Conservation (phyloP, 179 eudicot species). For the Monotropa hypopitys region DNA sequence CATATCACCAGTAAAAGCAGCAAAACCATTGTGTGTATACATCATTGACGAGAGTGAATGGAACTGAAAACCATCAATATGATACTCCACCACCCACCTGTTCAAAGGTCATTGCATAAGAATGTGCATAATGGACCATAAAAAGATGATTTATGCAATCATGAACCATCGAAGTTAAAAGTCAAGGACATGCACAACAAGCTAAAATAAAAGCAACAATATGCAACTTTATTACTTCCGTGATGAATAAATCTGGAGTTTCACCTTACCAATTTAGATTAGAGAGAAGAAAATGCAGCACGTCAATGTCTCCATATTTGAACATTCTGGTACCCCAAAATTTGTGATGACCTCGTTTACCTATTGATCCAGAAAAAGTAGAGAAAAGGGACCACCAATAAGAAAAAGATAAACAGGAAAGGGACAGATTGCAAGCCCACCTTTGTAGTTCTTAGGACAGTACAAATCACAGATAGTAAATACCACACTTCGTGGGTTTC, state of each 20-base stretch:
- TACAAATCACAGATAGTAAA: not conserved
- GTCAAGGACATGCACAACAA: not conserved
- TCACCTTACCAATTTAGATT: constrained; percentile 73
- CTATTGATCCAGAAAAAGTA: constrained; percentile 28
- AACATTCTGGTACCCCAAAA: constrained; percentile 99
- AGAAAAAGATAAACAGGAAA: not conserved
- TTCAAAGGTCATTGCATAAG: constrained; percentile 17
- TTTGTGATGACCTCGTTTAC: constrained; percentile 91
- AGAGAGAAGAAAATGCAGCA: constrained; percentile 88
- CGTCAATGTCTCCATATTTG: constrained; percentile 87
- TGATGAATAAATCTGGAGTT: not conserved
- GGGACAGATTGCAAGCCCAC: not conserved
- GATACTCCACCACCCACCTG: constrained; percentile 97
- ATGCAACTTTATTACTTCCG: not conserved
- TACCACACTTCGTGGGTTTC: not conserved
- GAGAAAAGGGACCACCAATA: not conserved
- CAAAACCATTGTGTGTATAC: constrained; percentile 94
- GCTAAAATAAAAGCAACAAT: not conserved
- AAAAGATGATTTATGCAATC: not conserved
- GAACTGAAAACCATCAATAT: constrained; percentile 86
- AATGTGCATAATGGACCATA: not conserved
- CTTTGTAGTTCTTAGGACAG: not conserved
- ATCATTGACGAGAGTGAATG: constrained; percentile 95
- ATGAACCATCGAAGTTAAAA: not conserved
- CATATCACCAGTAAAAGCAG: constrained; percentile 73